Evolutionary conservation across 2,329 filamentous ascomycete species (phyloP), one percentile per base, ranked within the genome.

Genomic region (Aureobasidium sp.): DNA sequence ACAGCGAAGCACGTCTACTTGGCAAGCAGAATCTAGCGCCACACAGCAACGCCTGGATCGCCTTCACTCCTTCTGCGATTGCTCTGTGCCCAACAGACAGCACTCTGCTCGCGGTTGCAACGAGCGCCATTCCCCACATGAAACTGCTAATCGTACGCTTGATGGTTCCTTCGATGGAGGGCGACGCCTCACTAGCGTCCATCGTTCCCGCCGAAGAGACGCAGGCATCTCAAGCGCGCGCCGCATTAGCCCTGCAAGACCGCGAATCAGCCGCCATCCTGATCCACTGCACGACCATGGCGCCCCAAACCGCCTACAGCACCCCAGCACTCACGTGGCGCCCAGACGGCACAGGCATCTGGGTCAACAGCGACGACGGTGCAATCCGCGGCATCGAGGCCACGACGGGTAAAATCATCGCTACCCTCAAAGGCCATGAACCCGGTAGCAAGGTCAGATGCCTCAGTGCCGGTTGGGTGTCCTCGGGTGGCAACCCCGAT

Each of bases 331-430:
- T 86, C 7, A 78, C 77, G 6, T 87, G 84, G 84, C 72, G 84
- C 27, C 82, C 83, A 1, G 78, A 84, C 67, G 58, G 58, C 25
- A 60, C 46, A 11, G 84, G 84, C 0, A 72, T 87, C 0, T 87
- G 81, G 77, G 82, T 86, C 13, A 86, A 84, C 71, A 81, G 82
- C 3, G 84, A 87, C 65, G 84, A 87, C 68, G 84, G 84, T 0
- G 74, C 81, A 8, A 75, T 87, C 29, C 74, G 84, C 50, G 84
- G 84, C 0, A 73, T 87, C 7, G 84, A 86, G 68, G 74, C 77
- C 3, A 78, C 71, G 60, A 84, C 77, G 1, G 84, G 84, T 7
- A 86, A 83, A 69, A 71, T 85, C 2, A 70, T 80, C 27, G 71
- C 73, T 23, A 75, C 71, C 35, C 68, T 87, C 59, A 76, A 74